Evolutionary conservation across 2,329 filamentous ascomycete species (phyloP).

Genomic region (Monosporascus sp.): DNA sequence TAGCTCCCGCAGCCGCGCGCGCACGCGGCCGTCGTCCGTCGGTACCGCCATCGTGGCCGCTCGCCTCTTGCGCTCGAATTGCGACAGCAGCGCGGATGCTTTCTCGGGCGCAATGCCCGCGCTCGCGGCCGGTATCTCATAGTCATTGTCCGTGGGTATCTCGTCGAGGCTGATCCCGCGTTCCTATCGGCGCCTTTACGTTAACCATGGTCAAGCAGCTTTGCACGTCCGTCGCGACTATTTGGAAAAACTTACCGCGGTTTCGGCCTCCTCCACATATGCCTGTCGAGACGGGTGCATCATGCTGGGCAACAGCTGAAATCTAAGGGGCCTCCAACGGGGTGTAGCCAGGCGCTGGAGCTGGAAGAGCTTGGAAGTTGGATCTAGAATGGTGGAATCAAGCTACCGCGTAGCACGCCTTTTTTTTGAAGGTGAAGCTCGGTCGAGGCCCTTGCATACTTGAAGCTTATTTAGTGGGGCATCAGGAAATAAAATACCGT

Average conservation of each 20-base stretch:
- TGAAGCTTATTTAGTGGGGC: not conserved
- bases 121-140: conserved; percentile 65
- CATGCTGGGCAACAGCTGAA: conserved; percentile 35
- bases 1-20: conserved; percentile 72
- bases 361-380: not conserved
- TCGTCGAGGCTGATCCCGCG: conserved; percentile 32
- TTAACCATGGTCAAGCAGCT: not conserved
- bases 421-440: not conserved
- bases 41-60: conserved; percentile 87
- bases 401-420: not conserved
- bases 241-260: conserved; percentile 48
- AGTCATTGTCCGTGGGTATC: conserved; percentile 69
- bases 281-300: conserved; percentile 89
- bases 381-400: not conserved
- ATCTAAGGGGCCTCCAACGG: too few species aligned
- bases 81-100: conserved; percentile 76
- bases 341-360: not conserved
- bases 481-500: too few species aligned
- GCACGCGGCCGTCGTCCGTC: conserved; percentile 86
- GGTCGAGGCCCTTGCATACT: not conserved
- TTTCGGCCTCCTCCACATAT: conserved; percentile 80
- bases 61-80: conserved; percentile 87
- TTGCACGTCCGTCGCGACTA: not conserved
- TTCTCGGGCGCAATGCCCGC: conserved; percentile 72
- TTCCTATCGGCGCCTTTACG: conserved; percentile 14